phyloP scores from a whole-genome alignment of 257 asterid species.

The Fraxinus americana region DNA sequence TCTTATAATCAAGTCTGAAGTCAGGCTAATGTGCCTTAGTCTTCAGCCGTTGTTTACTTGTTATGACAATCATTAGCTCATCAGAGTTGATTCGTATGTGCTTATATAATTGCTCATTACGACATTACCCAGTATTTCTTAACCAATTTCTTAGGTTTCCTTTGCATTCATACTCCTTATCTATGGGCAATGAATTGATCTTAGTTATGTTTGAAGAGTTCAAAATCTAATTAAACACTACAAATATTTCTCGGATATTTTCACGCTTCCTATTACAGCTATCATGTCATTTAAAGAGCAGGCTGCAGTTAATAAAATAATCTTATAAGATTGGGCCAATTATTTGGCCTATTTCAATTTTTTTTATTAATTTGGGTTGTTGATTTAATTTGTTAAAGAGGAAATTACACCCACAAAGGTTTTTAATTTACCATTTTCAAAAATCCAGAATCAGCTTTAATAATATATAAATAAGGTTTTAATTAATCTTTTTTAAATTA shows the following conservation, averaged over 20 bases:
- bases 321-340: too few relatives aligned
- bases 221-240: background rate
- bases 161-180: background rate
- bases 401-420: too few relatives aligned
- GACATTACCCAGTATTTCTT: background rate
- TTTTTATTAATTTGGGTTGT: too few relatives aligned
- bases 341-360: too few relatives aligned
- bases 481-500: too few relatives aligned
- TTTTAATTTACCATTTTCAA: too few relatives aligned
- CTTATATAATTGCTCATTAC: background rate
- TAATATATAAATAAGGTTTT: too few relatives aligned
- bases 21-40: background rate
- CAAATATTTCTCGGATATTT: slow-evolving; percentile 16
- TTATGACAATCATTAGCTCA: background rate
- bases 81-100: background rate
- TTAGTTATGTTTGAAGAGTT: background rate
- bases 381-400: too few relatives aligned
- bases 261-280: slow-evolving; percentile 56
- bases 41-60: background rate
- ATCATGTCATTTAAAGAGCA: slow-evolving; percentile 87
- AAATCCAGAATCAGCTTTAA: too few relatives aligned
- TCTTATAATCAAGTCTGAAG: background rate
- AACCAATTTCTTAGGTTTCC: background rate
- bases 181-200: background rate
- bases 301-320: slow-evolving; percentile 21